Base-by-base conservation (phyloP, 306 rosid species). In the Lathyrus sativus region DNA sequence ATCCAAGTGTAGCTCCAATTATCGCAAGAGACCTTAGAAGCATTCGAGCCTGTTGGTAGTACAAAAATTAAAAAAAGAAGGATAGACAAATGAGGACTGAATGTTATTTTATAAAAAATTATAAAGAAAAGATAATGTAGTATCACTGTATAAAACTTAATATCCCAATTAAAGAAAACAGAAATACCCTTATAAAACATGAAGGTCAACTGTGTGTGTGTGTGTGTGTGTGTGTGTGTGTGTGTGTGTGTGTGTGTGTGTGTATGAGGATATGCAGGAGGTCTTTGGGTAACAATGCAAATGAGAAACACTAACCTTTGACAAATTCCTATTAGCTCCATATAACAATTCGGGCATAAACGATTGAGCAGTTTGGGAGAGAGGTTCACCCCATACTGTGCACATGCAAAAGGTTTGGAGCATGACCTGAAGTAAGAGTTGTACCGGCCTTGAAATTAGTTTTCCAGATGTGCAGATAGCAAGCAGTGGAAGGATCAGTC, bases 321-420 rank as follows among this genome's bases (percentile, higher is more conserved):
- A 65, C 88, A 86, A 80, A 76, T 62, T 92, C 43, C 77, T 79
- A 43, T 86, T 76, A 33, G 51, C 86, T 75, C 98, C 98, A 77
- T 63, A 79, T 26, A 92, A 38, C 73, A 88, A 82, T 76, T 85
- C 96, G 1, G 96, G 98, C 92, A 92, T 88, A 92, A 89, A 92
- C 33, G 98, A 80, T 53, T 92, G 96, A 14, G 98, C 98, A 54
- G 98, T 88, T 83, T 92, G 98, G 56, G 96, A 89, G 54, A 92
- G 92, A 78, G 98, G 98, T 74, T 92, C 96, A 48, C 98, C 98
- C 96, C 92, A 92, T 48, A 92, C 96, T 0, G 96, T 83, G 83
- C 95, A 87, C 80, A 81, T 85, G 79, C 68, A 63, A 74, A 83
- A 86, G 10, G 88, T 82, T 88, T 92, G 98, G 71, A 92, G 50